A percentile compares a stretch with the other conserved stretches of the same genome.
These are phyloP conservation scores for Candida awuae DNA, from an alignment of 805 yeast species.

Conservation along the genomic window DNA sequence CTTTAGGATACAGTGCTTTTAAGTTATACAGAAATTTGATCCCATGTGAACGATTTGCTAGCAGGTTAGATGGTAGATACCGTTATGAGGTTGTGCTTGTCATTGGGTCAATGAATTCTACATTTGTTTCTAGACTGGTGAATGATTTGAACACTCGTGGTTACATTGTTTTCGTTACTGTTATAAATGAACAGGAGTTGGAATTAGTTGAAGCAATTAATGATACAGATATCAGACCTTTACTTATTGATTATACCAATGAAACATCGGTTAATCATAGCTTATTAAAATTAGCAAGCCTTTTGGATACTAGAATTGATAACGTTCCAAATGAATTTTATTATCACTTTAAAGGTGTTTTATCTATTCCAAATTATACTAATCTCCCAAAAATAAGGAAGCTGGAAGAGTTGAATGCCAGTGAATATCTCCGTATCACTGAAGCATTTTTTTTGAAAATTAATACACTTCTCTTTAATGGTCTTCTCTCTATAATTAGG, in stretches of 20 bases:
- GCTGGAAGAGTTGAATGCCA: slow-evolving; percentile 22
- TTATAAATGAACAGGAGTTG: slow-evolving; percentile 52
- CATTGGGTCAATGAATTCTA: slow-evolving; percentile 72
- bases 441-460: slow-evolving; percentile 21
- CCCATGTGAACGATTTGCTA: slow-evolving; percentile 42
- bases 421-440: slow-evolving; percentile 24
- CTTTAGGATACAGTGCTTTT: slow-evolving; percentile 6
- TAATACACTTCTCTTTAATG: slow-evolving; percentile 24
- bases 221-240: slow-evolving; percentile 60
- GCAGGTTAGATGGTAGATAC: slow-evolving; percentile 58
- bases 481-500: slow-evolving; percentile 22
- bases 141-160: slow-evolving; percentile 73
- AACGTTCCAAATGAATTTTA: slow-evolving; percentile 45
- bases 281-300: slow-evolving; percentile 39
- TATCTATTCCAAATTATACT: slow-evolving; percentile 56
- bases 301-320: slow-evolving; percentile 34
- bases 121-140: slow-evolving; percentile 60
- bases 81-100: slow-evolving; percentile 67
- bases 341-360: slow-evolving; percentile 53
- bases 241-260: slow-evolving; percentile 43
- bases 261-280: slow-evolving; percentile 38
- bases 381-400: slow-evolving; percentile 26
- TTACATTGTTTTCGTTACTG: slow-evolving; percentile 70
- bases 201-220: slow-evolving; percentile 48
- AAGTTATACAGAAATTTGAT: slow-evolving; percentile 5